These are phyloP conservation scores for Penicillium sp. DNA, from an alignment of 2,329 filamentous ascomycete genomes.

Conservation along the genomic window DNA sequence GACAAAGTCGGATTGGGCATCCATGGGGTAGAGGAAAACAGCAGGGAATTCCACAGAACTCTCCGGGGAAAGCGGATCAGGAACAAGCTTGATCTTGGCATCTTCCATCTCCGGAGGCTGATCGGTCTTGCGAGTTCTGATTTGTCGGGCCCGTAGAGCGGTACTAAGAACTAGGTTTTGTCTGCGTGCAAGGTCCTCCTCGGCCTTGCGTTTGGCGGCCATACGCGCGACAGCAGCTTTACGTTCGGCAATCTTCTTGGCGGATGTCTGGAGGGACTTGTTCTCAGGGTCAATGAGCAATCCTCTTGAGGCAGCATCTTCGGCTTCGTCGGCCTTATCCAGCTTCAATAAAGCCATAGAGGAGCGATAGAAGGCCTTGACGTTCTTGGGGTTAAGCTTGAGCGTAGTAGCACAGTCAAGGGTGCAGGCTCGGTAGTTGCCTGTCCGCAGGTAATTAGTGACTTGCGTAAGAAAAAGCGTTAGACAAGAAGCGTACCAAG, in stretches of 20 bases:
- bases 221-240: slow-evolving; percentile 56
- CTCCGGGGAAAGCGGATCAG: slow-evolving; percentile 69
- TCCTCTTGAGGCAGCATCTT: slow-evolving; percentile 73
- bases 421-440: slow-evolving; percentile 84
- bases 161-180: slow-evolving; percentile 62
- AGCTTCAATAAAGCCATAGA: slow-evolving; percentile 74
- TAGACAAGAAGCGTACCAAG: slow-evolving; percentile 54
- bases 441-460: slow-evolving; percentile 38
- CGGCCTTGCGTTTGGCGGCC: slow-evolving; percentile 54
- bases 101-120: slow-evolving; percentile 86
- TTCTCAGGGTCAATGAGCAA: slow-evolving; percentile 71
- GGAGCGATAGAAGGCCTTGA: slow-evolving; percentile 90
- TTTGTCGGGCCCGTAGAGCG: slow-evolving; percentile 67
- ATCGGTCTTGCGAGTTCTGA: slow-evolving; percentile 64
- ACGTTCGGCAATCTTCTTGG: slow-evolving; percentile 61
- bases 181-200: slow-evolving; percentile 47
- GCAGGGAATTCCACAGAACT: slow-evolving; percentile 74
- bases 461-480: background rate
- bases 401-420: slow-evolving; percentile 79
- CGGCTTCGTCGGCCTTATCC: slow-evolving; percentile 74
- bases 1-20: slow-evolving; percentile 83
- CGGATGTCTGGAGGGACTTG: slow-evolving; percentile 61
- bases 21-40: slow-evolving; percentile 79
- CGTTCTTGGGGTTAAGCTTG: slow-evolving; percentile 71
- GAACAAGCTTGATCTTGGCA: slow-evolving; percentile 66